phyloP scores from a whole-genome alignment of 306 rosid species.

The Gleditsia sinensis region DNA sequence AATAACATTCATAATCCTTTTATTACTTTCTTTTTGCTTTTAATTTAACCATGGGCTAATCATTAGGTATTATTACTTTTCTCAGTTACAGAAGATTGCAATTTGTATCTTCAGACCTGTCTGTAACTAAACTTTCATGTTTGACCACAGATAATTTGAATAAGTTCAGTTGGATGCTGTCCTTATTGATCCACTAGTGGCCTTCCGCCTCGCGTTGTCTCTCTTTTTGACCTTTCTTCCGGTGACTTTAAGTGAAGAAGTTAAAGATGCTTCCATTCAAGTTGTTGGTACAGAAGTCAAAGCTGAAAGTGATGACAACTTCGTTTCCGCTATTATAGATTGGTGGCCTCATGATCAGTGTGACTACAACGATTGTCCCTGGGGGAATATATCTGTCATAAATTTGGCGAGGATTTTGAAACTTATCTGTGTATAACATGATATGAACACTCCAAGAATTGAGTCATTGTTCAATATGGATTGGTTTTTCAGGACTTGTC shows the following conservation, averaged over 20 bases:
- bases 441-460: slow-evolving; percentile 15
- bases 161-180: slow-evolving; percentile 38
- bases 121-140: slow-evolving; percentile 25
- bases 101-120: slow-evolving; percentile 16
- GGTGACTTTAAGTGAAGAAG: slow-evolving; percentile 49
- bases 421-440: slow-evolving; percentile 23
- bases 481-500: slow-evolving; percentile 81
- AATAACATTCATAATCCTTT: neutral
- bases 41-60: neutral
- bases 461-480: slow-evolving; percentile 33
- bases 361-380: slow-evolving; percentile 80
- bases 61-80: slow-evolving; percentile 1
- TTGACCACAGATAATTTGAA: slow-evolving; percentile 40
- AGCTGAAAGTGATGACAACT: slow-evolving; percentile 71
- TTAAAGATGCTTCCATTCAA: slow-evolving; percentile 45
- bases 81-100: neutral
- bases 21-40: slow-evolving; percentile 2
- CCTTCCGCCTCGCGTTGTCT: slow-evolving; percentile 47
- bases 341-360: slow-evolving; percentile 98
- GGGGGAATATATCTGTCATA: slow-evolving; percentile 70
- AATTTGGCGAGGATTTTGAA: slow-evolving; percentile 62
- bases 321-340: slow-evolving; percentile 92
- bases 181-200: slow-evolving; percentile 54
- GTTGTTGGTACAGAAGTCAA: slow-evolving; percentile 58
- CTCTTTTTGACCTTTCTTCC: slow-evolving; percentile 56